Conservation (phyloP, 23 red algal genomes). For the Gracilaria vermiculophylla region DNA sequence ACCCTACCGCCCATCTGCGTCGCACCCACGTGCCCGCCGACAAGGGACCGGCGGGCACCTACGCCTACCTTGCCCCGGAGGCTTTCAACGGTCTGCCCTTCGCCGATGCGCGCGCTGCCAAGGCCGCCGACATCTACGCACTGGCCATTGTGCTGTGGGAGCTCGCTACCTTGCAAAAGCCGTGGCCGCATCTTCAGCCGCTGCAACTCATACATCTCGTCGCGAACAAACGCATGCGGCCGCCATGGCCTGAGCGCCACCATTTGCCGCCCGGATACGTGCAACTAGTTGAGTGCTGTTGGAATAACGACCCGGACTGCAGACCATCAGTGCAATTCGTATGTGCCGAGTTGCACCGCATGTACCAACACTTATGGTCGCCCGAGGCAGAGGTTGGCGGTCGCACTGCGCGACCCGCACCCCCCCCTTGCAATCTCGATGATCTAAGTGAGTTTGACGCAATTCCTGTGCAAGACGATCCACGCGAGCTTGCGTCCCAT, state of each 20-base stretch:
- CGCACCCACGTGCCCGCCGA: neutral
- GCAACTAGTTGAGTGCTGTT: conserved; percentile 40
- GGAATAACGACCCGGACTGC: conserved; percentile 20
- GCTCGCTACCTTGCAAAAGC: conserved; percentile 53
- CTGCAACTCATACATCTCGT: conserved; percentile 40
- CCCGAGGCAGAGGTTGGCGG: neutral
- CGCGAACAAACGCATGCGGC: neutral
- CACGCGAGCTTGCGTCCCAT: neutral
- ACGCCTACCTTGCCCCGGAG: conserved; percentile 89
- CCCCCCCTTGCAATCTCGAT: neutral
- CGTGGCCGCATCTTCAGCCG: conserved; percentile 25
- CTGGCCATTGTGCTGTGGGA: conserved; percentile 88
- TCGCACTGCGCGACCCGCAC: neutral
- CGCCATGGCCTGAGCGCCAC: neutral
- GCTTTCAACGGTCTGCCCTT: conserved; percentile 39
- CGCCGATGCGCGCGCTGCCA: conserved; percentile 32
- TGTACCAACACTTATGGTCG: neutral
- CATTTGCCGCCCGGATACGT: conserved; percentile 12
- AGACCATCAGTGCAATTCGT: conserved; percentile 22
- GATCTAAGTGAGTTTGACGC: neutral
- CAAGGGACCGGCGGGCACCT: conserved; percentile 66
- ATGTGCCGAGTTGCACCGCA: neutral
- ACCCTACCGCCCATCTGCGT: neutral
- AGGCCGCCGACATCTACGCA: conserved; percentile 78
- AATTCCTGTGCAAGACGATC: neutral